phyloP scores from a whole-genome alignment of 495 filamentous ascomycete genomes.

The Hypoxylon cercidicola region DNA sequence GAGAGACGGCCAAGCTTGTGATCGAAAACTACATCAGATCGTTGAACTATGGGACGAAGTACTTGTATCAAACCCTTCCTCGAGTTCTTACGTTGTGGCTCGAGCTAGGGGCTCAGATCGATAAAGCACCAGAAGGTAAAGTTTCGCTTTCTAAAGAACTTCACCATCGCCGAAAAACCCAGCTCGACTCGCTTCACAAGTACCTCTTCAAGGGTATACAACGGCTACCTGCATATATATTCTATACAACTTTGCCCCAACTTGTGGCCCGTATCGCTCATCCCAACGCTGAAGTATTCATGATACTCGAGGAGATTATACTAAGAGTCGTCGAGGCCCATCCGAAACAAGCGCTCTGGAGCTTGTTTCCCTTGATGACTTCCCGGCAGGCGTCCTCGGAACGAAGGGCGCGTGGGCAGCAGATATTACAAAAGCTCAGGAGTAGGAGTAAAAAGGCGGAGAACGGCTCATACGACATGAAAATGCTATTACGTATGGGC shows the following conservation, averaged over 20 bases:
- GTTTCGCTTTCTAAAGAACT: constrained; percentile 71
- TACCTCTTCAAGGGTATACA: constrained; percentile 78
- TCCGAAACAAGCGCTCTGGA: constrained; percentile 95
- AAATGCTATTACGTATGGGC: constrained; percentile 74
- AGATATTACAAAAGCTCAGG: constrained; percentile 59
- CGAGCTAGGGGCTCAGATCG: constrained; percentile 81
- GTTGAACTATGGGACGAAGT: constrained; percentile 87
- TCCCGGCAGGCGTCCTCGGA: constrained; percentile 55
- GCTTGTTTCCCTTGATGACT: constrained; percentile 81
- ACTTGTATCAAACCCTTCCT: constrained; percentile 92
- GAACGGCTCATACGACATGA: constrained; percentile 62
- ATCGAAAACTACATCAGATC: constrained; percentile 93
- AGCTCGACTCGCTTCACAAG: constrained; percentile 75
- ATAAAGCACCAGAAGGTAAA: constrained; percentile 73
- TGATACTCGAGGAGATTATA: constrained; percentile 79
- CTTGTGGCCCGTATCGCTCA: constrained; percentile 93
- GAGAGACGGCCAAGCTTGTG: constrained; percentile 87
- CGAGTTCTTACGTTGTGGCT: constrained; percentile 93
- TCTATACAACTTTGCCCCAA: constrained; percentile 93
- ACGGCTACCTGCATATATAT: constrained; percentile 83
- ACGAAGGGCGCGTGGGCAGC: constrained; percentile 62
- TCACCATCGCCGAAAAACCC: constrained; percentile 61
- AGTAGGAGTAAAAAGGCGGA: constrained; percentile 49
- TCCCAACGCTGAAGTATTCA: constrained; percentile 78
- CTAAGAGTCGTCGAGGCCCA: constrained; percentile 80